A percentile compares a stretch with the other conserved stretches of the same genome.
These are phyloP conservation scores for Bretschneidera sinensis DNA, from an alignment of 345 rosid genomes.

Conservation along the genomic window DNA sequence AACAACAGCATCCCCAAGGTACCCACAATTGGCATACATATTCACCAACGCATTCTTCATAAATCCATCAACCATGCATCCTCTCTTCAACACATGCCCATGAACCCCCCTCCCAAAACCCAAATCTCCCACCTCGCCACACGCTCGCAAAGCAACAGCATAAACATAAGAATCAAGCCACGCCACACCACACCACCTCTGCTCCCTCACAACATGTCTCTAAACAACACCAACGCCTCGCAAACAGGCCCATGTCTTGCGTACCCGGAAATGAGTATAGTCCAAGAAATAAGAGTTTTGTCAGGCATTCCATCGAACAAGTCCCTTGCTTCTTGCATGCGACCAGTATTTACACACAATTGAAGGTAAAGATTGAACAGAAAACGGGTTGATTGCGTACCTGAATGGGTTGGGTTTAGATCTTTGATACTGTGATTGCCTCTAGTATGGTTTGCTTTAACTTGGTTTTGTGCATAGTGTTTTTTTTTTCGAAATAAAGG, in stretches of 20 bases:
- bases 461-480: no score
- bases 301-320: constrained; percentile 17
- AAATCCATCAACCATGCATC: constrained; percentile 22
- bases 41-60: constrained; percentile 28
- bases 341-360: constrained; percentile 12
- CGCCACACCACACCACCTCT: constrained; percentile 3
- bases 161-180: constrained; percentile 24
- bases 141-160: constrained; percentile 21
- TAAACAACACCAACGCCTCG: constrained; percentile 17
- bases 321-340: constrained; percentile 17
- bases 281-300: constrained; percentile 28
- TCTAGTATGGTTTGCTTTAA: background rate
- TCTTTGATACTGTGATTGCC: background rate
- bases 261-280: constrained; percentile 26
- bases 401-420: constrained; percentile 1
- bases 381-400: constrained; percentile 5
- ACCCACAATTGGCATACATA: constrained; percentile 27
- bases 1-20: constrained; percentile 19
- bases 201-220: constrained; percentile 8
- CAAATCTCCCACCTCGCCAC: constrained; percentile 11
- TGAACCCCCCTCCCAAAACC: constrained; percentile 24
- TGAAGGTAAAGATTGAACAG: constrained; percentile 17
- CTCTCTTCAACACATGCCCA: constrained; percentile 23
- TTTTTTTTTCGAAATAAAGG: background rate
- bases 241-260: constrained; percentile 15